Conservation (phyloP, 768 basidiomycete genomes). For the Lentinula raphanica region DNA sequence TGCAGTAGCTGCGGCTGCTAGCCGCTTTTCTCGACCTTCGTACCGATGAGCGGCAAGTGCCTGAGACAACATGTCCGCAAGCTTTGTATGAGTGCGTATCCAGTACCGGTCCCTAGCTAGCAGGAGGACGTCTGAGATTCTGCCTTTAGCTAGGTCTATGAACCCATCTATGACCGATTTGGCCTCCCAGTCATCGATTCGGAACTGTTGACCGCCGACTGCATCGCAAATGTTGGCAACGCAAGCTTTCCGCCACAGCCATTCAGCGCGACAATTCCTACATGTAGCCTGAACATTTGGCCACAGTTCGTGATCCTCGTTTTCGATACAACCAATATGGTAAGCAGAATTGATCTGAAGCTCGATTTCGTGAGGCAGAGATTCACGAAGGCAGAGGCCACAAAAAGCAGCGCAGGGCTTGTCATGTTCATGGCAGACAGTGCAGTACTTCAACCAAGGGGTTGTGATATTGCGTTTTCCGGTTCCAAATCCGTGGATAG, state of each 20-base stretch:
- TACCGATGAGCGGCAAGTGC: constrained; percentile 57
- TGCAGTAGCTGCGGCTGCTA: constrained; percentile 21
- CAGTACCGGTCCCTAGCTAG: constrained; percentile 68
- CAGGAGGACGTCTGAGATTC: constrained; percentile 52
- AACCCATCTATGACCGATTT: constrained; percentile 64
- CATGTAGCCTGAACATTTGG: constrained; percentile 64
- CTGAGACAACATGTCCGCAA: constrained; percentile 62
- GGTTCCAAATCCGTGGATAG: constrained; percentile 42
- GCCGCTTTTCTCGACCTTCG: constrained; percentile 24
- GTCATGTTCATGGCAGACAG: constrained; percentile 62
- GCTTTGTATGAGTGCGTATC: constrained; percentile 59
- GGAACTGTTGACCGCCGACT: constrained; percentile 9
- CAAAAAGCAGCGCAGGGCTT: constrained; percentile 50
- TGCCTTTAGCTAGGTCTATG: constrained; percentile 68
- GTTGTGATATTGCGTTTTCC: constrained; percentile 43
- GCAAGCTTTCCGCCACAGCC: constrained; percentile 39
- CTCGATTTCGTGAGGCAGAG: constrained; percentile 35
- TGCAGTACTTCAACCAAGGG: constrained; percentile 39
- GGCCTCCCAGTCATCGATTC: constrained; percentile 38
- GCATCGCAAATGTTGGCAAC: background rate
- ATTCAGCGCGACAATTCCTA: constrained; percentile 58
- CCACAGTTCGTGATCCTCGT: constrained; percentile 70
- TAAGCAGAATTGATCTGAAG: constrained; percentile 20
- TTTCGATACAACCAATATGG: constrained; percentile 52
- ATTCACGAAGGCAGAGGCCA: constrained; percentile 64